phyloP scores from a whole-genome alignment of 2,329 filamentous ascomycete species.

The Hypoxylon sp. region DNA sequence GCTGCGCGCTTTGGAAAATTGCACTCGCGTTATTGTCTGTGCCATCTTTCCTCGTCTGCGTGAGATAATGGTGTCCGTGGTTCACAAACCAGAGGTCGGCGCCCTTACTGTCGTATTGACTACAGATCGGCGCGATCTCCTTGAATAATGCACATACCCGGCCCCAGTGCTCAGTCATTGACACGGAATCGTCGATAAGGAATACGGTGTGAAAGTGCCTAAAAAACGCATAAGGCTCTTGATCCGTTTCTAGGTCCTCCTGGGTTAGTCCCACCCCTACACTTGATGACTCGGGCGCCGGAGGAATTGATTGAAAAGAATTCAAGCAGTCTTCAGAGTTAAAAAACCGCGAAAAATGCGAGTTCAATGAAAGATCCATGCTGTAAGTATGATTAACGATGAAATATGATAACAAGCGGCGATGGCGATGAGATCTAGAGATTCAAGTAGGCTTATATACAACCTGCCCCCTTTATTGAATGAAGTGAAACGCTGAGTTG shows the following conservation, averaged over 20 bases:
- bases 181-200: slow-evolving; percentile 80
- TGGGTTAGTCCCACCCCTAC: slow-evolving; percentile 5
- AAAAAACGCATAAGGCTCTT: slow-evolving; percentile 76
- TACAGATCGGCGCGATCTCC: slow-evolving; percentile 78
- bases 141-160: slow-evolving; percentile 74
- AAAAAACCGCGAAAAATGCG: not conserved
- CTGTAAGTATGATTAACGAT: not conserved
- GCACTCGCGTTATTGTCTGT: slow-evolving; percentile 52
- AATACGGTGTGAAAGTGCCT: slow-evolving; percentile 79
- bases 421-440: too few species aligned
- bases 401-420: not conserved
- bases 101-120: slow-evolving; percentile 75
- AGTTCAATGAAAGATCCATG: not conserved
- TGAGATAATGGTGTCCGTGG: slow-evolving; percentile 53
- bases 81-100: slow-evolving; percentile 81
- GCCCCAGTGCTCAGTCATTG: slow-evolving; percentile 76
- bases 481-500: not conserved
- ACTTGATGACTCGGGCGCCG: not conserved
- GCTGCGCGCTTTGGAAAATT: slow-evolving; percentile 49
- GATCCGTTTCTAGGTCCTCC: slow-evolving; percentile 18
- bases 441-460: not conserved
- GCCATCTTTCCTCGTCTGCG: slow-evolving; percentile 1
- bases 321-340: not conserved
- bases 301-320: too few species aligned
- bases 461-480: not conserved